Evolutionary conservation across 176 grass and related monocot species (phyloP), one percentile per base, ranked within the genome.

Genomic region (Oryza officinalis): DNA sequence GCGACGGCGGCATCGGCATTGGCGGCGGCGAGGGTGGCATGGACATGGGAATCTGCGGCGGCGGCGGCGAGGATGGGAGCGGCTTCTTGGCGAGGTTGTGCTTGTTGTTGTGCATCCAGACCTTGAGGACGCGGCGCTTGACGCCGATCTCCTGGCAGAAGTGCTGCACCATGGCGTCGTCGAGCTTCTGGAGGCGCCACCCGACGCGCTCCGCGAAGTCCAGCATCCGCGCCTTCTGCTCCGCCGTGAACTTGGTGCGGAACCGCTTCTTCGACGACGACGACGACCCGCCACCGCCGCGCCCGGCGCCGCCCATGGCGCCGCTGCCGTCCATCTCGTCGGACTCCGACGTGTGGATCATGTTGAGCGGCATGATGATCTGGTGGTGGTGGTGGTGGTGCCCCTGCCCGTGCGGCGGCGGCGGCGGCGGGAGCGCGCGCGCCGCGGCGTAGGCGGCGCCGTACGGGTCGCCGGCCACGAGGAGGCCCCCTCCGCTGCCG

Each of bases 91-190:
- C 92, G 40, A 97, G 88, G 88, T 69, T 94, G 65, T 97, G 92
- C 90, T 98, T 98, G 89, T 98, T 98, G 88, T 98, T 98, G 83
- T 98, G 92, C 95, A 98, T 98, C 95, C 95, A 98, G 0, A 98
- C 92, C 90, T 98, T 98, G 81, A 98, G 90, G 17, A 98, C 92
- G 30, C 92, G 88, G 30, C 95, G 91, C 81, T 88, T 93, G 1
- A 98, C 92, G 27, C 95, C 95, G 68, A 98, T 93, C 84, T 98
- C 92, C 63, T 91, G 79, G 84, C 95, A 98, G 85, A 98, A 93
- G 57, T 72, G 82, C 43, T 94, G 88, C 79, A 98, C 90, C 74
- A 94, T 92, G 35, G 47, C 90, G 47, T 98, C 95, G 54, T 98
- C 92, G 1, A 92, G 92, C 82, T 85, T 84, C 89, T 93, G 95